Conservation (phyloP, 163 green algal species). For the Coccomyxa subellipsoidea region DNA sequence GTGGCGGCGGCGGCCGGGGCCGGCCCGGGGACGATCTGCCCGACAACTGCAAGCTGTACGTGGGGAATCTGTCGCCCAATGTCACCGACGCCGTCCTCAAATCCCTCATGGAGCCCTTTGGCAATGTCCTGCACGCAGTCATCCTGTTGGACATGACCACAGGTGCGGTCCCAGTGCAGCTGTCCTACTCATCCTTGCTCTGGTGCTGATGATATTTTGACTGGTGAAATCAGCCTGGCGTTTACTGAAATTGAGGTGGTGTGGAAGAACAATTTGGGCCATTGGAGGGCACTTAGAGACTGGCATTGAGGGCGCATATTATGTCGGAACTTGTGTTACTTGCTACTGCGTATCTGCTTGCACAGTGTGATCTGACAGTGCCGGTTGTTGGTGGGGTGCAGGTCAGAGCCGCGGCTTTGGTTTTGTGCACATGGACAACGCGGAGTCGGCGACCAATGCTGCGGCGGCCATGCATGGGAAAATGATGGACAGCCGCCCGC, state of each 20-base stretch:
- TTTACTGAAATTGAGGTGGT: too few relatives aligned
- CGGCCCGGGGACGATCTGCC: conserved; percentile 65
- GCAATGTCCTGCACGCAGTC: conserved; percentile 48
- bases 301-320: too few relatives aligned
- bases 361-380: not conserved
- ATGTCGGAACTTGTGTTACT: too few relatives aligned
- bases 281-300: too few relatives aligned
- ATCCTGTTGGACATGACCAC: conserved; percentile 60
- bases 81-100: conserved; percentile 44
- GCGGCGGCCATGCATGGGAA: conserved; percentile 34
- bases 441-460: conserved; percentile 42
- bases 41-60: conserved; percentile 83
- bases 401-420: conserved; percentile 65
- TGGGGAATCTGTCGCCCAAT: conserved; percentile 70
- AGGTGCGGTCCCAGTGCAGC: too few relatives aligned
- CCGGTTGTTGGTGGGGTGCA: not conserved
- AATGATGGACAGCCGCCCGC: conserved; percentile 8
- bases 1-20: conserved; percentile 9
- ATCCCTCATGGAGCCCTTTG: conserved; percentile 58
- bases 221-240: too few relatives aligned
- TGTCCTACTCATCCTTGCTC: too few relatives aligned
- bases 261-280: too few relatives aligned
- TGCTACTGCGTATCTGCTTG: too few relatives aligned
- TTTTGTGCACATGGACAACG: conserved; percentile 82
- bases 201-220: too few relatives aligned